A percentile compares a stretch with the other conserved stretches of the same genome.
These are phyloP conservation scores for Citrus mangshanensis DNA, from an alignment of 345 rosid species.

Conservation along the genomic window DNA sequence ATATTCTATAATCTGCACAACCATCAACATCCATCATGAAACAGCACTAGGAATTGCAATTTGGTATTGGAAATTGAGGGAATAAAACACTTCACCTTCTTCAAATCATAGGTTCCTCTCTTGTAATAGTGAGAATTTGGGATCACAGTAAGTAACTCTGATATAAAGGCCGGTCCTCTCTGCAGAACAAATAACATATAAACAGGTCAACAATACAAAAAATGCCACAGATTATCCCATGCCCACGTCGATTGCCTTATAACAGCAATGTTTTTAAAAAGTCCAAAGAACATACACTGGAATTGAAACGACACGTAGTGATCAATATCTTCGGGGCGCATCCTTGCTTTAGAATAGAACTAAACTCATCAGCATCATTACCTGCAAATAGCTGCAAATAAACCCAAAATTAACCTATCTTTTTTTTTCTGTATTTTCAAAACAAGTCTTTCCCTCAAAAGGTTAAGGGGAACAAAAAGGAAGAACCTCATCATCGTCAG, in stretches of 20 bases:
- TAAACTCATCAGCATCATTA: slow-evolving; percentile 89
- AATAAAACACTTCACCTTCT: slow-evolving; percentile 54
- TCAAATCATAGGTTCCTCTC: slow-evolving; percentile 91
- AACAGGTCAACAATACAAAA: neutral
- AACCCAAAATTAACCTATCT: neutral
- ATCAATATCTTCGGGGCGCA: slow-evolving; percentile 62
- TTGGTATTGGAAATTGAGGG: neutral
- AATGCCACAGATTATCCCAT: neutral
- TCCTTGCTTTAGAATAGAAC: slow-evolving; percentile 56
- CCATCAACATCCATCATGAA: neutral
- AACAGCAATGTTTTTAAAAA: neutral
- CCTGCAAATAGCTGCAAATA: slow-evolving; percentile 68
- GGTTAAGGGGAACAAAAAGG: neutral
- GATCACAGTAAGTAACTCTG: slow-evolving; percentile 70
- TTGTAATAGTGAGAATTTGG: slow-evolving; percentile 77
- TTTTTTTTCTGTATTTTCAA: too few species aligned
- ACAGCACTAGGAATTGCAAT: neutral
- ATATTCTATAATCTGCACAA: slow-evolving; percentile 75
- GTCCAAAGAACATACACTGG: slow-evolving; percentile 54
- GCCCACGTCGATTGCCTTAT: neutral
- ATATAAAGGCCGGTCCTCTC: slow-evolving; percentile 87
- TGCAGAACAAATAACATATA: slow-evolving; percentile 27
- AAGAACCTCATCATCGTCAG: slow-evolving; percentile 87
- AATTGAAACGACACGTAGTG: slow-evolving; percentile 92
- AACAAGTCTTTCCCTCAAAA: neutral